Percentiles rank a stretch among this genome's conserved stretches.
phyloP scores from a whole-genome alignment of 2,329 filamentous ascomycete genomes.

The Penicillium hesseltinei region DNA sequence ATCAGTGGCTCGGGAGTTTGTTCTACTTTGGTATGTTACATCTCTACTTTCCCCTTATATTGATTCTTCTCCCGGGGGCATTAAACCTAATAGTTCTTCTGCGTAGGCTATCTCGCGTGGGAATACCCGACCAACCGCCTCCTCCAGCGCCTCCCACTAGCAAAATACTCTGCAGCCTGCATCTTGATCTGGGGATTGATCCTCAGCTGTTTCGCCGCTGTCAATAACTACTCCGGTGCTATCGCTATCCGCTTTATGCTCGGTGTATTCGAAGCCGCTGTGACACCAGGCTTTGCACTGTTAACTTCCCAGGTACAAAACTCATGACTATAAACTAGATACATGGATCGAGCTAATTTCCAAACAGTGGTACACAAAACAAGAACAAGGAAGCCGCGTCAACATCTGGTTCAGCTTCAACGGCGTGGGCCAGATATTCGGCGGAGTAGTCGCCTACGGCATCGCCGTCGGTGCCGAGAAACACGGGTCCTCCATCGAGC shows the following conservation, averaged over 20 bases:
- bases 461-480: constrained; percentile 57
- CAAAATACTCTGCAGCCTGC: constrained; percentile 64
- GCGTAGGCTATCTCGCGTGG: constrained; percentile 52
- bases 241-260: constrained; percentile 67
- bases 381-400: constrained; percentile 62
- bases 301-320: constrained; percentile 55
- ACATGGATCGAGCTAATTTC: background rate
- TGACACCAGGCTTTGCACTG: constrained; percentile 67
- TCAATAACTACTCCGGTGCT: constrained; percentile 59
- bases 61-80: background rate
- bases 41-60: background rate
- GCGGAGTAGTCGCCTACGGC: constrained; percentile 62
- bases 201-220: constrained; percentile 62
- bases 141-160: constrained; percentile 62
- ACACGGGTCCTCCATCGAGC: constrained; percentile 57
- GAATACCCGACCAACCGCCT: constrained; percentile 67
- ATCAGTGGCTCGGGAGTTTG: constrained; percentile 54
- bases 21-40: constrained; percentile 48
- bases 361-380: constrained; percentile 66
- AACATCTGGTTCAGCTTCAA: constrained; percentile 70
- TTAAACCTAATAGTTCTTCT: background rate
- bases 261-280: constrained; percentile 66
- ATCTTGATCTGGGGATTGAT: constrained; percentile 64
- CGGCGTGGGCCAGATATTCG: constrained; percentile 62
- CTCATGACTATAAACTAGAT: no score